A percentile compares a stretch with the other conserved stretches of the same genome.
Conservation (phyloP, 179 eudicot genomes). For the Beta macrorhiza region DNA sequence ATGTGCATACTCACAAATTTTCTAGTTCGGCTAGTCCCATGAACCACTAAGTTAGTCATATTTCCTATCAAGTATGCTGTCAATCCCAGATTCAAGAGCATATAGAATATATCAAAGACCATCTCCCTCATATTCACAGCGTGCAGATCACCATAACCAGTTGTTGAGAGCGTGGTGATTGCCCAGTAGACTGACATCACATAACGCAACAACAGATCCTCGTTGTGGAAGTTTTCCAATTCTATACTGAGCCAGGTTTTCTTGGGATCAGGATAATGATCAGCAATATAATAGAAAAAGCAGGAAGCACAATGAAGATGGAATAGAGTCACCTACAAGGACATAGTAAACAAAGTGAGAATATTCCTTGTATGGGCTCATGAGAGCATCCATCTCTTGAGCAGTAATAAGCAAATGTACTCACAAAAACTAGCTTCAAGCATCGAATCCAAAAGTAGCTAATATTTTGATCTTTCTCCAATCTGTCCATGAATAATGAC, state of each 20-base stretch:
- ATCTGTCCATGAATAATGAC: slow-evolving; percentile 31
- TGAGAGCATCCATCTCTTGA: neutral
- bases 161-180: slow-evolving; percentile 69
- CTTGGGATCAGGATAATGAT: slow-evolving; percentile 39
- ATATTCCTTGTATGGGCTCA: neutral
- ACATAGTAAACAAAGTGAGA: neutral
- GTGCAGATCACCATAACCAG: slow-evolving; percentile 89
- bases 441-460: slow-evolving; percentile 64
- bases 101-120: slow-evolving; percentile 63
- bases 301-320: slow-evolving; percentile 72
- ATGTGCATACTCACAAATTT: slow-evolving; percentile 58
- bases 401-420: slow-evolving; percentile 26
- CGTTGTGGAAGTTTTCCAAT: slow-evolving; percentile 31
- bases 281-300: slow-evolving; percentile 56
- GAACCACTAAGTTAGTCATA: slow-evolving; percentile 88
- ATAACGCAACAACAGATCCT: slow-evolving; percentile 46
- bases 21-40: slow-evolving; percentile 67
- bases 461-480: slow-evolving; percentile 67
- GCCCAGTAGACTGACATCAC: slow-evolving; percentile 82
- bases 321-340: slow-evolving; percentile 70
- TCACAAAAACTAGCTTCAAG: slow-evolving; percentile 64
- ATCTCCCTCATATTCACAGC: slow-evolving; percentile 66
- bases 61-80: slow-evolving; percentile 81
- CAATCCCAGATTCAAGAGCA: slow-evolving; percentile 79
- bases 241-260: slow-evolving; percentile 58